These are phyloP conservation scores for Voacanga thouarsii DNA, from an alignment of 257 asterid species.

Conservation along the genomic window DNA sequence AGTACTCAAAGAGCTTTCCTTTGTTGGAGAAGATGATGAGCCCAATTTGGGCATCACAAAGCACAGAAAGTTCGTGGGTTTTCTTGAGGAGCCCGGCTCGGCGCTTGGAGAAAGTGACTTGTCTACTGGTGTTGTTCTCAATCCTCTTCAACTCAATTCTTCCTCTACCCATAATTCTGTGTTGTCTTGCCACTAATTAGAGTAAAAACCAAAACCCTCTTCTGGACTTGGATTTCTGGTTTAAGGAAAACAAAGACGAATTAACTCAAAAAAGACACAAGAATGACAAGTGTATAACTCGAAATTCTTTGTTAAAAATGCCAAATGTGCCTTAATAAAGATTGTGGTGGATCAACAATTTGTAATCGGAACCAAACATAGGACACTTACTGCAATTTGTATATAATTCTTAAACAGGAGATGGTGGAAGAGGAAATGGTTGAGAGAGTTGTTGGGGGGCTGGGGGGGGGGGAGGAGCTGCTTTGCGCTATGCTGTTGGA, in stretches of 20 bases:
- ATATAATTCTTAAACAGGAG: conserved; percentile 26
- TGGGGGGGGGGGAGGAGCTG: background rate
- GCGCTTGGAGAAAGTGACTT: conserved; percentile 77
- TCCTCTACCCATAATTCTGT: conserved; percentile 66
- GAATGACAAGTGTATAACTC: background rate
- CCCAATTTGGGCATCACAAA: conserved; percentile 84
- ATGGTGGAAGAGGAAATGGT: background rate
- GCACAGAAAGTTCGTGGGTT: conserved; percentile 82
- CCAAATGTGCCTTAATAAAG: conserved; percentile 7
- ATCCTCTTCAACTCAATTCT: conserved; percentile 79
- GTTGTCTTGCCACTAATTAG: background rate
- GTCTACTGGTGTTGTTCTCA: conserved; percentile 80
- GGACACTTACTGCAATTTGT: conserved; percentile 26
- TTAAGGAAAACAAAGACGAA: conserved; percentile 17
- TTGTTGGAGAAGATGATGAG: conserved; percentile 68
- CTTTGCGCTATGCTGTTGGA: conserved; percentile 28
- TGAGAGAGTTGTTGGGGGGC: background rate
- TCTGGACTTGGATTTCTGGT: conserved; percentile 19
- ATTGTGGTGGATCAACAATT: conserved; percentile 17
- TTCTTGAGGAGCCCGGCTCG: conserved; percentile 72
- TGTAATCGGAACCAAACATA: conserved; percentile 18
- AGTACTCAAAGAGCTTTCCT: conserved; percentile 68
- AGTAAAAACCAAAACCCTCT: background rate
- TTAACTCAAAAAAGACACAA: background rate
- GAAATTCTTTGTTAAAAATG: conserved; percentile 13